Conservation (phyloP, 345 rosid species). For the Angophora floribunda region DNA sequence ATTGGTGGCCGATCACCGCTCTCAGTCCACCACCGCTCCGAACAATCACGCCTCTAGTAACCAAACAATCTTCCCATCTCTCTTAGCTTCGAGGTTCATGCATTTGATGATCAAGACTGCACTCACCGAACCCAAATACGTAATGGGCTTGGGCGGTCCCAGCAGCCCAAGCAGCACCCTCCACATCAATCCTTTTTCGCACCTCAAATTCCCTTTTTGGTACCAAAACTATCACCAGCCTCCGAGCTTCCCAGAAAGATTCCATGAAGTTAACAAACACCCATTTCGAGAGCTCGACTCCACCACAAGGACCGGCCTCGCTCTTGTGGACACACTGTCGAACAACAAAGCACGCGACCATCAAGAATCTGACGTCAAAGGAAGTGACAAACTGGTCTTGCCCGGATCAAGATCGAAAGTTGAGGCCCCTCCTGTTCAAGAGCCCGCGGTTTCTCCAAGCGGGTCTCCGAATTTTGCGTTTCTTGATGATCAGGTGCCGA, state of each 20-base stretch:
- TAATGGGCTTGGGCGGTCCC: neutral
- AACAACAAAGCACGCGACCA: neutral
- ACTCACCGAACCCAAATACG: slow-evolving; percentile 28
- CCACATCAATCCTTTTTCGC: slow-evolving; percentile 30
- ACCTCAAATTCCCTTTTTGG: neutral
- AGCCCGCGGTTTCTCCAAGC: neutral
- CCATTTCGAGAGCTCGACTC: neutral
- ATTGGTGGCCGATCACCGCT: slow-evolving; percentile 49
- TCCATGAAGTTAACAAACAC: neutral
- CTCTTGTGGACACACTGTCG: slow-evolving; percentile 22
- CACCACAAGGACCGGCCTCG: neutral
- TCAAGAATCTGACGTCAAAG: neutral
- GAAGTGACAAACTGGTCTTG: slow-evolving; percentile 25
- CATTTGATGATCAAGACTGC: slow-evolving; percentile 32
- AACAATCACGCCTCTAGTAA: slow-evolving; percentile 16
- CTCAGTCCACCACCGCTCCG: neutral
- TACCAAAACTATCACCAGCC: neutral
- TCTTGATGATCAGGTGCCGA: neutral
- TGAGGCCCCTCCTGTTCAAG: slow-evolving; percentile 30
- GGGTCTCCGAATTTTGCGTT: slow-evolving; percentile 2
- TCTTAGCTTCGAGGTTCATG: slow-evolving; percentile 39
- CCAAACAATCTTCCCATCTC: slow-evolving; percentile 18
- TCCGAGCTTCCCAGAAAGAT: neutral
- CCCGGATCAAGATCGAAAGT: slow-evolving; percentile 45
- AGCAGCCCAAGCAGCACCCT: slow-evolving; percentile 58